Conservation (phyloP, 1,139 yeast species). For the Diutina rugosa region DNA sequence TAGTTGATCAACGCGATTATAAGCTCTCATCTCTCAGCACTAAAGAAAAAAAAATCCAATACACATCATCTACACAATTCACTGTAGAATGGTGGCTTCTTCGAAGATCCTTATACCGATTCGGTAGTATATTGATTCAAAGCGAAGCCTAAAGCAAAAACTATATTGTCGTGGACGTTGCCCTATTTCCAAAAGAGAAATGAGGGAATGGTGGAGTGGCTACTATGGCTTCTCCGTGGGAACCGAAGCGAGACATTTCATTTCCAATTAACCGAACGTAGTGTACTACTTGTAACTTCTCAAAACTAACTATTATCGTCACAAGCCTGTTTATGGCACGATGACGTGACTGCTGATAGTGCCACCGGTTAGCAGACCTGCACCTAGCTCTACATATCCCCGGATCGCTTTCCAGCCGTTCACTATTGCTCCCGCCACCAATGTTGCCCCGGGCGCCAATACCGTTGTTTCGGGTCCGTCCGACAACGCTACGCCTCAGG, state of each 20-base stretch:
- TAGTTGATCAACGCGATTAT: background rate
- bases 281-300: too few relatives aligned
- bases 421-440: background rate
- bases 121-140: slow-evolving; percentile 52
- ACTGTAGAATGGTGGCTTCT: slow-evolving; percentile 32
- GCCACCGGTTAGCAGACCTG: background rate
- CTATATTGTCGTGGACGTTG: slow-evolving; percentile 1
- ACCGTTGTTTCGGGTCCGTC: background rate
- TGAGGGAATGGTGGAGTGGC: background rate
- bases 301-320: background rate
- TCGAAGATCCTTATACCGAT: slow-evolving; percentile 53
- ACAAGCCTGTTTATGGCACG: too few relatives aligned
- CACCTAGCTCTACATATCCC: background rate
- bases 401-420: background rate
- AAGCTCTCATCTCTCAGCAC: background rate
- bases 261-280: too few relatives aligned
- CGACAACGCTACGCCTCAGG: background rate
- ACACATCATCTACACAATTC: background rate
- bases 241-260: background rate
- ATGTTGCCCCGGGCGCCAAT: background rate
- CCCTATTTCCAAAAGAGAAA: background rate
- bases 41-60: background rate
- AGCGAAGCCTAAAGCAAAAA: slow-evolving; percentile 47
- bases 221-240: background rate
- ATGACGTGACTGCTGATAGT: too few relatives aligned